Evolutionary conservation across 1,139 yeast species (phyloP), one percentile per base, ranked within the genome.

Genomic region (Hansenula sp.): DNA sequence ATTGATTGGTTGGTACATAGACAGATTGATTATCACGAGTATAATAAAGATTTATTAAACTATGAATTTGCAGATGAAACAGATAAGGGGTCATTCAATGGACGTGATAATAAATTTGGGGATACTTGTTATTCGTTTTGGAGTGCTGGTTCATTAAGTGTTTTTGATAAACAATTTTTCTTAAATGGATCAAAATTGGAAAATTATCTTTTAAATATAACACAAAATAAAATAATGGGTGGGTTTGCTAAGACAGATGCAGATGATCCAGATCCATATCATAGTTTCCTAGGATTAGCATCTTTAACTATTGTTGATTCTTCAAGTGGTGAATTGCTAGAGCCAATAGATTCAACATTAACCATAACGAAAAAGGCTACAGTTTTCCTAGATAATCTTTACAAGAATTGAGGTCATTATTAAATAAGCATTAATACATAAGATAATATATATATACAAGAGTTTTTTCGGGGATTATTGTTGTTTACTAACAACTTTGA

Each of bases 51-150:
- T 13, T 39, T 62, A 43, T 43, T 52, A 47, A 42, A 44, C 3
- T 36, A 44, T 21, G 55, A 47, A 2, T 41, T 31, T 26, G 41
- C 39, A n/a, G 66, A 61, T 45, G 48, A 34, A 3, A 48, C 46
- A 3, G 71, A 61, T 44, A 70, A 68, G 47, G 97, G 97, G 2
- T 95, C 95, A 0, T 83, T 88, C 59, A 88, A 89, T 60, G 98
- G 98, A 0, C 69, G 98, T 38, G 79, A 77, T 21, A 88, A 89
- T 58, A 92, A 92, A 59, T 75, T 73, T 39, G 83, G 85, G 4
- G 98, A 92, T 60, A 85, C 96, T 0, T 92, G 98, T 64, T 92
- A 92, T 60, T 77, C 87, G 9, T 92, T 90, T 73, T 92, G 98
- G 98, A 76, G 79, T 37, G 60, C 79, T 10, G 94, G 78, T 2